Evolutionary conservation across 106 monocot genomes (phyloP).

Genomic region (Xerophyta viscosa): DNA sequence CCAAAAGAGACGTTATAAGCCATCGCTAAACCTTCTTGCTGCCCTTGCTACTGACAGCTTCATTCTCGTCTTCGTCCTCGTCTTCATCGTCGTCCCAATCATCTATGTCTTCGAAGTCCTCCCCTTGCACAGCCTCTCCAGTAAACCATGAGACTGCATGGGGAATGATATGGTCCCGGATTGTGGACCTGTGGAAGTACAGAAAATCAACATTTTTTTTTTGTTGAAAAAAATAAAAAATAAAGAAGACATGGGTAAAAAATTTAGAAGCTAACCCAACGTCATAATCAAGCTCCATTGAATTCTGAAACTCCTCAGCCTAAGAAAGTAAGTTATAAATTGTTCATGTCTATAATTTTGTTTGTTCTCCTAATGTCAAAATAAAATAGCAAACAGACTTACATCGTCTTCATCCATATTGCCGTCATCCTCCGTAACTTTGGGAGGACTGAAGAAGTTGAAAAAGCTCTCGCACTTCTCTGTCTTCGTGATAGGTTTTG

Average conservation of each 20-base stretch:
- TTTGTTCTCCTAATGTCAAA: neutral
- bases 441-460: constrained; percentile 89
- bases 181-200: constrained; percentile 50
- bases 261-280: constrained; percentile 61
- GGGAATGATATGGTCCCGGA: constrained; percentile 86
- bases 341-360: neutral
- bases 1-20: no score
- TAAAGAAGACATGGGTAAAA: no score
- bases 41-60: constrained; percentile 18
- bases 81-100: constrained; percentile 41
- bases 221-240: neutral
- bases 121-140: constrained; percentile 70
- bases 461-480: constrained; percentile 84
- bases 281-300: constrained; percentile 89
- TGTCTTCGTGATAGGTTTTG: constrained; percentile 69
- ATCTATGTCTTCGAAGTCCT: constrained; percentile 32
- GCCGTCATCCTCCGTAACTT: constrained; percentile 68
- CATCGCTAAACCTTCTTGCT: constrained; percentile 27
- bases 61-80: constrained; percentile 14
- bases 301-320: constrained; percentile 74
- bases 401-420: constrained; percentile 66
- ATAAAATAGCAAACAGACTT: no score
- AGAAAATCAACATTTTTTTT: no score
- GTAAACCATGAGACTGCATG: constrained; percentile 96
- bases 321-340: constrained; percentile 14